Evolutionary conservation across 2,329 filamentous ascomycete species (phyloP), one percentile per base, ranked within the genome.

Genomic region (Ceratocystiopsis sp.): DNA sequence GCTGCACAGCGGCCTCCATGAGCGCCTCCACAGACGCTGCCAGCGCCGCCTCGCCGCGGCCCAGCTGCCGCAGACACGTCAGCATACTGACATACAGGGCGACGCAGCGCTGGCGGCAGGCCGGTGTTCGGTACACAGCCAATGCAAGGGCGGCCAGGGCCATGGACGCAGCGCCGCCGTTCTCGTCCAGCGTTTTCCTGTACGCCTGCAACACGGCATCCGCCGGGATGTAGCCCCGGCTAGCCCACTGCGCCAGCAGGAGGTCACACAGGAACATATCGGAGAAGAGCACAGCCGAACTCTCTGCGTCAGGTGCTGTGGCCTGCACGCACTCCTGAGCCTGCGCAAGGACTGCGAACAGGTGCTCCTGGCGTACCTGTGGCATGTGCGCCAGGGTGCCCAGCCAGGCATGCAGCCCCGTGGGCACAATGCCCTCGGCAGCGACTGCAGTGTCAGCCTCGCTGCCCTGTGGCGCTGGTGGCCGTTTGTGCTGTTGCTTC

Each of bases 221-320:
- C 38, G 34, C 39, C 42, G 40, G 29, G 37, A 56, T 41, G 41
- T 55, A 55, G 12, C 52, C 51, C 13, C 52, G 52, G 38, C 55
- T 59, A 12, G 40, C 35, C 58, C 58, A 60, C 40, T 59, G 58
- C 4, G 49, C 46, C 8, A 57, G 25, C 5, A 59, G 40, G 35
- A 60, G 48, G 5, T 51, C 48, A 38, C 52, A 55, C 32, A 60
- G 38, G 21, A 56, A 53, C 11, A 41, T 38, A 19, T 45, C 40
- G 16, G 43, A 44, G 15, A 56, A 19, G 12, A 15, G 35, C 16
- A 17, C 14, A n/a, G 13, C 14, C 6, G 21, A 15, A 25, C 10
- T 12, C 16, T 15, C n/a, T 33, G 15, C n/a, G 18, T 15, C 29
- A 9, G 8, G 17, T 14, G 10, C 37, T 19, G 37, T 34, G 16